Conservation (phyloP, 2,329 filamentous ascomycete genomes). For the Colletotrichum echinochloae region DNA sequence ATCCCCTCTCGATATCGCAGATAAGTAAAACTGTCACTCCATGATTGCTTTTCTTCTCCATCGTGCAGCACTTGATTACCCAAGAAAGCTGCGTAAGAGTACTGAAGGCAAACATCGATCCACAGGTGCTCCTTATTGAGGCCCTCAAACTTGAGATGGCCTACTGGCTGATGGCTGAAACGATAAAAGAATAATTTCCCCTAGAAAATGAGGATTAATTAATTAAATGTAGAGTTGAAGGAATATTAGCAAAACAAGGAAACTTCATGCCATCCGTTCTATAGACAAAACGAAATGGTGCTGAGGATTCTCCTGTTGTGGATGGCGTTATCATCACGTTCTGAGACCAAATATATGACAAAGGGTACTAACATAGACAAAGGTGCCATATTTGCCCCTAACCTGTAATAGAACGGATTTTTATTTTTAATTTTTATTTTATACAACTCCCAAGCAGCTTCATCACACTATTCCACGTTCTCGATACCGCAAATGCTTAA, state of each 20-base stretch:
- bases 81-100: too few species aligned
- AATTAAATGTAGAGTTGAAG: not conserved
- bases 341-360: too few species aligned
- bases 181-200: too few species aligned
- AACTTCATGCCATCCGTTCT: not conserved
- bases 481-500: not conserved
- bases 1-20: too few species aligned
- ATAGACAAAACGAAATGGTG: not conserved
- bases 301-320: not conserved
- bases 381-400: not conserved
- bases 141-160: too few species aligned
- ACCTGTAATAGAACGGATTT: not conserved
- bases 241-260: not conserved
- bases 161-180: too few species aligned
- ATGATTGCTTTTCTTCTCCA: too few species aligned
- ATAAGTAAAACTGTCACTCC: too few species aligned
- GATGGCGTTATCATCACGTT: accelerated
- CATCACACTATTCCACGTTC: not conserved
- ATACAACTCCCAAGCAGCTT: not conserved
- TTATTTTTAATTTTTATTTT: not conserved
- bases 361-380: not conserved
- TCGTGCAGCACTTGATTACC: too few species aligned
- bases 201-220: too few species aligned
- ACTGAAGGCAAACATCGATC: too few species aligned
- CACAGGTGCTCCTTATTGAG: too few species aligned